phyloP scores from a whole-genome alignment of 169 alveolate species.

The Cryptosporidium canis region DNA sequence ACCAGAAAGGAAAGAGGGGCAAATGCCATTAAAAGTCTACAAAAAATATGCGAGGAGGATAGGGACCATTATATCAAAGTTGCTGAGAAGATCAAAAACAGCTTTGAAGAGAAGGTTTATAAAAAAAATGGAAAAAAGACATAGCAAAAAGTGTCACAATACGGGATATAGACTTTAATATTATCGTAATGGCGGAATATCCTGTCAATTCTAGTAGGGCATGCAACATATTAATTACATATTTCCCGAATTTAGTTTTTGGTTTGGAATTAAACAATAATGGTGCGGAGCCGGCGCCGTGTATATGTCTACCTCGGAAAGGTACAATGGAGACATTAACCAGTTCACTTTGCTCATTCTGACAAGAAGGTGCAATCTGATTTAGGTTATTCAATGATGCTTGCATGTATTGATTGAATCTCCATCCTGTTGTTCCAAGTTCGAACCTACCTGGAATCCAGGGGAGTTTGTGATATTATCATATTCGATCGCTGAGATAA shows the following conservation, averaged over 20 bases:
- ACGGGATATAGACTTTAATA: background rate
- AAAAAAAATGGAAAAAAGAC: background rate
- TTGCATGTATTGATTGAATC: slow-evolving; percentile 64
- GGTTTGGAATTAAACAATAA: background rate
- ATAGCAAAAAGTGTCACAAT: background rate
- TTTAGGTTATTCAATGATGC: slow-evolving; percentile 47
- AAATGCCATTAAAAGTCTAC: slow-evolving; percentile 1
- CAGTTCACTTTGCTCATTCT: background rate
- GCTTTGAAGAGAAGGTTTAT: slow-evolving; percentile 3
- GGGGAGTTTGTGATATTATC: slow-evolving; percentile 29
- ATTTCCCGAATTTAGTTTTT: background rate
- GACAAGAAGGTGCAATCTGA: background rate
- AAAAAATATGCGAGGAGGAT: background rate
- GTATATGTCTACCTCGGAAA: background rate
- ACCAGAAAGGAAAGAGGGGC: slow-evolving; percentile 35
- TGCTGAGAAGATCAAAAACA: background rate
- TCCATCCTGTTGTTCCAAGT: slow-evolving; percentile 58
- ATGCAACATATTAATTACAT: background rate
- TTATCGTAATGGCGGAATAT: background rate
- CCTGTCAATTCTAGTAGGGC: background rate
- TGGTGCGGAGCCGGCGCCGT: background rate
- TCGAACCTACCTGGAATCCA: slow-evolving; percentile 74
- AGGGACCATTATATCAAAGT: background rate
- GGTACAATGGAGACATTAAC: background rate
- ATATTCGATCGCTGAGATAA: slow-evolving; percentile 25